A percentile compares a stretch with the other conserved stretches of the same genome.
phyloP scores from a whole-genome alignment of 2,329 filamentous ascomycete genomes.

The Venturia oleaginea region DNA sequence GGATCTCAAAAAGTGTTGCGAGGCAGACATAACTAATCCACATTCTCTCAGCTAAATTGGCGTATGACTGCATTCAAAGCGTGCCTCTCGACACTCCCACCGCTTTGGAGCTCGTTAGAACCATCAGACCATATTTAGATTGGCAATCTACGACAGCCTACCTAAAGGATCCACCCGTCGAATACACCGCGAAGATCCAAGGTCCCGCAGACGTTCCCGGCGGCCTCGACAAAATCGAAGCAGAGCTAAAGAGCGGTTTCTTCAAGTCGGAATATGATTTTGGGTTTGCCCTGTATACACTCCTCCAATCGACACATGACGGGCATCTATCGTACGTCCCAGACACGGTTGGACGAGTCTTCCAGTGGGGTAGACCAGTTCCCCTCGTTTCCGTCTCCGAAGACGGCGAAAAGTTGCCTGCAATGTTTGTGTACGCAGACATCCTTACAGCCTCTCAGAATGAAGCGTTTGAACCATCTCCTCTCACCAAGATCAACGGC shows the following conservation, averaged over 20 bases:
- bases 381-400: constrained; percentile 51
- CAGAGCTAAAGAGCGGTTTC: constrained; percentile 26
- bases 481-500: constrained; percentile 49
- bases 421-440: constrained; percentile 46
- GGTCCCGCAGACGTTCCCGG: constrained; percentile 33
- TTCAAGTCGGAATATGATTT: constrained; percentile 21
- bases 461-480: constrained; percentile 35
- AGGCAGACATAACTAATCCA: too few relatives aligned
- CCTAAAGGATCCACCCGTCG: constrained; percentile 36
- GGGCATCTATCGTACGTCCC: constrained; percentile 53
- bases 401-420: constrained; percentile 50
- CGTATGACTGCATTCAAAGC: constrained; percentile 37
- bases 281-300: constrained; percentile 42
- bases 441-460: constrained; percentile 34
- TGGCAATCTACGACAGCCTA: constrained; percentile 39
- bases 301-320: constrained; percentile 51
- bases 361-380: constrained; percentile 41
- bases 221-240: constrained; percentile 30
- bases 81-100: constrained; percentile 37
- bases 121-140: constrained; percentile 35
- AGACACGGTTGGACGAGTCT: constrained; percentile 43
- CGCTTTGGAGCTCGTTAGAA: constrained; percentile 32
- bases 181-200: constrained; percentile 39
- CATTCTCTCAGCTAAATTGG: constrained; percentile 26
- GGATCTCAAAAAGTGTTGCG: too few relatives aligned